These are phyloP conservation scores for Phaeomoniella chlamydospora DNA, from an alignment of 2,329 filamentous ascomycete genomes.

Conservation along the genomic window DNA sequence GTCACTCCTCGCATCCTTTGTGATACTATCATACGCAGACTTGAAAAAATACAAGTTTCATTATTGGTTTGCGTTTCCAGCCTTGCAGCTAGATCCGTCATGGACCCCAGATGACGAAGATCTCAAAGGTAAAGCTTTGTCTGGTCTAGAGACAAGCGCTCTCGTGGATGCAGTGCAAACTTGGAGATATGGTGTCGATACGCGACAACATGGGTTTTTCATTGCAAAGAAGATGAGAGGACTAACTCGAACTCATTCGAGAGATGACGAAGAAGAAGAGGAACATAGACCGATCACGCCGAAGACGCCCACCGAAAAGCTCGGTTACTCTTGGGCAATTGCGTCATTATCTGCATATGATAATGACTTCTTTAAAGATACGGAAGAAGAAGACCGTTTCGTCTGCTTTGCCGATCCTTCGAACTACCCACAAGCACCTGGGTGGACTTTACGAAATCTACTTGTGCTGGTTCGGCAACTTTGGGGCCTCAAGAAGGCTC, in stretches of 20 bases:
- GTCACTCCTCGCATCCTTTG: slow-evolving; percentile 77
- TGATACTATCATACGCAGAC: slow-evolving; percentile 83
- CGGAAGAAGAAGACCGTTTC: slow-evolving; percentile 59
- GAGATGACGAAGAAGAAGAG: slow-evolving; percentile 18
- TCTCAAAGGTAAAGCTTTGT: slow-evolving; percentile 1
- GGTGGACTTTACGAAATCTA: slow-evolving; percentile 86
- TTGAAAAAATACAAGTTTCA: slow-evolving; percentile 95
- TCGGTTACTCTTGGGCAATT: slow-evolving; percentile 64
- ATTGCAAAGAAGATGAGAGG: slow-evolving; percentile 61
- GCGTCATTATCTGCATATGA: slow-evolving; percentile 67
- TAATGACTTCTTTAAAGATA: slow-evolving; percentile 67
- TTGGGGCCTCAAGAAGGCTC: slow-evolving; percentile 61
- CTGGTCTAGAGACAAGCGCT: slow-evolving; percentile 51
- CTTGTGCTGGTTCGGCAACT: slow-evolving; percentile 71
- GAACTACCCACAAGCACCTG: slow-evolving; percentile 72
- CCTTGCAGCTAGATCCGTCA: slow-evolving; percentile 71
- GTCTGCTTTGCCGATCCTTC: slow-evolving; percentile 87
- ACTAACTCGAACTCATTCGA: slow-evolving; percentile 9
- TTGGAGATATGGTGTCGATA: slow-evolving; percentile 72
- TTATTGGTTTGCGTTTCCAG: slow-evolving; percentile 97
- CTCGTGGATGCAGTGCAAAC: slow-evolving; percentile 75
- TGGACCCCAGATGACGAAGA: slow-evolving; percentile 49
- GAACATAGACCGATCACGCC: slow-evolving; percentile 26
- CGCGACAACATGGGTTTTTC: slow-evolving; percentile 86
- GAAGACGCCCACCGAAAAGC: slow-evolving; percentile 36